phyloP scores from a whole-genome alignment of 1,139 yeast genomes.

The Debaryomycetaceae sp. region DNA sequence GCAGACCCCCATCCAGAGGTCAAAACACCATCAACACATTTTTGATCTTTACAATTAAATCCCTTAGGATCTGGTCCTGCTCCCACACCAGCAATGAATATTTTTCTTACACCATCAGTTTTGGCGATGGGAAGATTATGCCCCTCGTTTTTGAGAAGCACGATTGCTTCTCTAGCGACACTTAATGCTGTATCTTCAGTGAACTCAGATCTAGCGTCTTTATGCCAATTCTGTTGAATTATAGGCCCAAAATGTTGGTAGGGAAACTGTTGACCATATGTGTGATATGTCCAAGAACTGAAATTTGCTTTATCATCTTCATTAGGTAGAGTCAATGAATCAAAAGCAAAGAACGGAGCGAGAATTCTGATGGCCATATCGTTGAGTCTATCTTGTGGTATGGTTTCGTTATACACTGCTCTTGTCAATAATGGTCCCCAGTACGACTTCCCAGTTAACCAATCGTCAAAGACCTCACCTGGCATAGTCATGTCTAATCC shows the following conservation, averaged over 20 bases:
- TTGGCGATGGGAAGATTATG: conserved; percentile 48
- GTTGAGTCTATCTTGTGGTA: conserved; percentile 53
- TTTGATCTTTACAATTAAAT: conserved; percentile 47
- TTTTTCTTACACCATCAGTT: conserved; percentile 37
- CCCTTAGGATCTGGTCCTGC: conserved; percentile 51
- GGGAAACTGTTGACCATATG: conserved; percentile 51
- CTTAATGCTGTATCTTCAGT: conserved; percentile 50
- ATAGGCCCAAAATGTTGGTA: conserved; percentile 53
- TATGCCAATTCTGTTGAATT: conserved; percentile 52
- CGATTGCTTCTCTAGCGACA: conserved; percentile 56
- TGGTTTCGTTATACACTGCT: conserved; percentile 53
- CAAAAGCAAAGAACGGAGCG: conserved; percentile 53
- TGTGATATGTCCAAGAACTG: conserved; percentile 56
- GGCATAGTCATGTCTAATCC: conserved; percentile 73
- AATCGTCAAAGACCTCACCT: conserved; percentile 51
- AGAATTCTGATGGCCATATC: conserved; percentile 62
- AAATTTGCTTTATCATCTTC: conserved; percentile 53
- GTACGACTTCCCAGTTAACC: conserved; percentile 53
- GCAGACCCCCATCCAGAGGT: conserved; percentile 55
- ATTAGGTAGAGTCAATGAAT: conserved; percentile 25
- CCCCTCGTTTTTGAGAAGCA: conserved; percentile 50
- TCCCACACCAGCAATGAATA: conserved; percentile 46
- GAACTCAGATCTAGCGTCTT: conserved; percentile 48
- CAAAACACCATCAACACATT: conserved; percentile 44
- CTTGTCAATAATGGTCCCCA: conserved; percentile 59